Evolutionary conservation across 805 yeast species (phyloP).

Genomic region (Kurtzmaniella cleridarum): DNA sequence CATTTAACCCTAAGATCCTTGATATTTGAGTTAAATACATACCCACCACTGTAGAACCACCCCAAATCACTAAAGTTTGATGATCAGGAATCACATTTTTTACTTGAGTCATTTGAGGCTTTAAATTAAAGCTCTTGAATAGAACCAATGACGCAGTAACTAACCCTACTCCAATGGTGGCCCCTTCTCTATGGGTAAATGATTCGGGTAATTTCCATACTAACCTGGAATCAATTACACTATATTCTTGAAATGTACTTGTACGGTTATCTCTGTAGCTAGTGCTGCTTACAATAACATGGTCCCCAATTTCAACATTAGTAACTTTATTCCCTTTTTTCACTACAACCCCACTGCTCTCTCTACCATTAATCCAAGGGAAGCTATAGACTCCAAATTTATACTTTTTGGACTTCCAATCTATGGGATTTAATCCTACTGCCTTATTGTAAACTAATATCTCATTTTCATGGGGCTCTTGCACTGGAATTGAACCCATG

Average conservation of each 20-base stretch:
- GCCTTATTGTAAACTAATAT: constrained; percentile 20
- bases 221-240: constrained; percentile 39
- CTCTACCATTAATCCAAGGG: constrained; percentile 49
- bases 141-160: constrained; percentile 36
- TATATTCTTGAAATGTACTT: constrained; percentile 43
- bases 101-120: background rate
- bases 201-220: constrained; percentile 39
- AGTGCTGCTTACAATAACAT: constrained; percentile 42
- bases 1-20: constrained; percentile 32
- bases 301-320: constrained; percentile 24
- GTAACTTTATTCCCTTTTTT: constrained; percentile 28
- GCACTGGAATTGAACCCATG: constrained; percentile 14
- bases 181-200: constrained; percentile 33
- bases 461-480: constrained; percentile 15
- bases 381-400: constrained; percentile 42
- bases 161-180: constrained; percentile 43
- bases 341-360: constrained; percentile 37
- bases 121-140: constrained; percentile 14
- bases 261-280: constrained; percentile 43
- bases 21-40: constrained; percentile 39
- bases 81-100: too few relatives aligned
- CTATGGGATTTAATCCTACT: constrained; percentile 43
- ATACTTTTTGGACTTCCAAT: constrained; percentile 45
- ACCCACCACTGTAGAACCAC: constrained; percentile 45
- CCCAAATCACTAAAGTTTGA: constrained; percentile 37